Conservation (phyloP, 805 yeast species). For the Monosporozyma aerobia region DNA sequence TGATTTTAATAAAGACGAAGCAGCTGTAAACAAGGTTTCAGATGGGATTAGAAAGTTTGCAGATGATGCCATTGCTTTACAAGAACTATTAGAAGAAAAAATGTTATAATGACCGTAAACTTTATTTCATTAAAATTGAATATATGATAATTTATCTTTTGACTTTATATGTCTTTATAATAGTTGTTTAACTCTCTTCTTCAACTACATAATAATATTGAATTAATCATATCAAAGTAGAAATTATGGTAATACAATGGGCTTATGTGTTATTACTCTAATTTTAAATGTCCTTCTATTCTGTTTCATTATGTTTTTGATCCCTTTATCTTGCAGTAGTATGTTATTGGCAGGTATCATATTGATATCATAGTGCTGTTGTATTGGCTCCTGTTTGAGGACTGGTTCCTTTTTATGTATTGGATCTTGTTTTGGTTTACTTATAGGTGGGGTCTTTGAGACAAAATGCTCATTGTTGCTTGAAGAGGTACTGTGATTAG, state of each 20-base stretch:
- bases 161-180: background rate
- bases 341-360: background rate
- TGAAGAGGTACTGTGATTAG: background rate
- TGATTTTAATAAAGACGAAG: constrained; percentile 87
- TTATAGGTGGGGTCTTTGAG: background rate
- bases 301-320: background rate
- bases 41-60: constrained; percentile 98
- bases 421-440: background rate
- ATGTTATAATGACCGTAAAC: constrained; percentile 15
- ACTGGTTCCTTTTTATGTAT: background rate
- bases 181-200: background rate
- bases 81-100: constrained; percentile 53
- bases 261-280: background rate
- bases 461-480: background rate
- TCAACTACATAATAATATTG: too few relatives aligned
- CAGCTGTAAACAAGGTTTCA: constrained; percentile 95
- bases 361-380: too few relatives aligned
- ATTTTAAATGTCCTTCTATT: background rate
- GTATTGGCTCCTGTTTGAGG: background rate
- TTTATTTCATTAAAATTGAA: background rate
- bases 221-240: background rate
- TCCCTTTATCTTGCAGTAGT: background rate
- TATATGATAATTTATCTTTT: background rate
- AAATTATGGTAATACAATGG: background rate
- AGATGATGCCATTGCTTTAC: constrained; percentile 79